These are phyloP conservation scores for Myxozyma geophila DNA, from an alignment of 805 yeast genomes.

Conservation along the genomic window DNA sequence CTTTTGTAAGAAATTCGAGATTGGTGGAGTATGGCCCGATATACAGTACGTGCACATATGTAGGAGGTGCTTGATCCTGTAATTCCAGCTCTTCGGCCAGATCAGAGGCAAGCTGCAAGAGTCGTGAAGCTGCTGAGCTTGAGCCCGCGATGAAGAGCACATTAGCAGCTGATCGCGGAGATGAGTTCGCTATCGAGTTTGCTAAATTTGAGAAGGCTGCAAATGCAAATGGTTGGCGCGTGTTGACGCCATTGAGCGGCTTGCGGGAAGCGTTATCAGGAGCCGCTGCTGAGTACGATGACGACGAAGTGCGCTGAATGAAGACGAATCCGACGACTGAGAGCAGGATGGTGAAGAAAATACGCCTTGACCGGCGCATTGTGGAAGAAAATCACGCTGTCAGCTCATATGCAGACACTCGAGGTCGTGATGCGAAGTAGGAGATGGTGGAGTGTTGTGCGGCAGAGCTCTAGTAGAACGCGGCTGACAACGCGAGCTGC, in stretches of 20 bases:
- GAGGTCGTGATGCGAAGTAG: not conserved
- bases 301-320: slow-evolving; percentile 4
- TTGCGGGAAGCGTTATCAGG: not conserved
- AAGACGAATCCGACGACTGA: slow-evolving; percentile 4
- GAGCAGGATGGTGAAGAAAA: slow-evolving; percentile 2
- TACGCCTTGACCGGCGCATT: slow-evolving; percentile 29
- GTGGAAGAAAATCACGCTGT: not conserved
- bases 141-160: slow-evolving; percentile 29
- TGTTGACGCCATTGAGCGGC: slow-evolving; percentile 8
- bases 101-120: slow-evolving; percentile 29
- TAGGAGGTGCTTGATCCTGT: not conserved
- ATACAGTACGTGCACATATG: slow-evolving; percentile 24
- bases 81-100: slow-evolving; percentile 12
- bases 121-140: slow-evolving; percentile 23
- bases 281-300: not conserved
- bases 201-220: slow-evolving; percentile 21
- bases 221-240: slow-evolving; percentile 29
- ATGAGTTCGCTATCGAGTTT: slow-evolving; percentile 11
- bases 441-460: too few relatives aligned
- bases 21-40: slow-evolving; percentile 32
- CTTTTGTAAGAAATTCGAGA: slow-evolving; percentile 18
- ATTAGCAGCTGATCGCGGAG: slow-evolving; percentile 6
- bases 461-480: too few relatives aligned
- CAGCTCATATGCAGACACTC: not conserved
- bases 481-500: too few relatives aligned